These are phyloP conservation scores for Stachybotrys elegans DNA, from an alignment of 2,329 filamentous ascomycete species.

Conservation along the genomic window DNA sequence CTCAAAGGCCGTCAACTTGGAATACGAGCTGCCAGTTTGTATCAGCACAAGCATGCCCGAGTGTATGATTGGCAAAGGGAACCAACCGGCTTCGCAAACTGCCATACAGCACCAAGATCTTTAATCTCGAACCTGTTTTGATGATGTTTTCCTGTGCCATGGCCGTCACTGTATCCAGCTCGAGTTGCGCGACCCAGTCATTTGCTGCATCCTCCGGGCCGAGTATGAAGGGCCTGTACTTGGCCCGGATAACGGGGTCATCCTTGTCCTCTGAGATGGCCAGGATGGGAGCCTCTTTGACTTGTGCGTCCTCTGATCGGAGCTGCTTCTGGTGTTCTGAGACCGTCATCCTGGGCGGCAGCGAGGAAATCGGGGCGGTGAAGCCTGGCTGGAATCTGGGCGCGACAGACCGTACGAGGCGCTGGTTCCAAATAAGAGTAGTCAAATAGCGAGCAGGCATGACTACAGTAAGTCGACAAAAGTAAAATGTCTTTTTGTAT, in stretches of 20 bases:
- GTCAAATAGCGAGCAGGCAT: too few species aligned
- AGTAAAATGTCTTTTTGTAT: too few species aligned
- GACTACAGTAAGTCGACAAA: too few species aligned
- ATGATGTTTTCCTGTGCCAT: conserved; percentile 42
- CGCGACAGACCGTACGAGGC: too few species aligned
- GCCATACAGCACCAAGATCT: conserved; percentile 54
- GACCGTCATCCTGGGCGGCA: too few species aligned
- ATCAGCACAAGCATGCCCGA: not conserved
- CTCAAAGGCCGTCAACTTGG: conserved; percentile 52
- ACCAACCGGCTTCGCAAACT: conserved; percentile 40
- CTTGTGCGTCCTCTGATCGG: too few species aligned
- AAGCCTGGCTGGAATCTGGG: too few species aligned
- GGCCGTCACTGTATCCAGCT: conserved; percentile 44
- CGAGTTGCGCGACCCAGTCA: conserved; percentile 52
- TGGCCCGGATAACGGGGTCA: conserved; percentile 34
- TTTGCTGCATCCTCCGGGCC: conserved; percentile 23
- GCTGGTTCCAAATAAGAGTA: too few species aligned
- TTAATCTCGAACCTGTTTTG: conserved; percentile 31
- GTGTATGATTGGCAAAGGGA: not conserved
- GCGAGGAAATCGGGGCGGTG: too few species aligned
- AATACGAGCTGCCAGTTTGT: conserved; percentile 43
- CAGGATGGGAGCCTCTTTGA: not conserved
- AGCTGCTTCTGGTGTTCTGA: too few species aligned
- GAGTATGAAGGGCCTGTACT: conserved; percentile 53
- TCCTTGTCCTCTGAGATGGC: conserved; percentile 29